phyloP scores from a whole-genome alignment of 495 filamentous ascomycete species.

The Aspergillus steynii region DNA sequence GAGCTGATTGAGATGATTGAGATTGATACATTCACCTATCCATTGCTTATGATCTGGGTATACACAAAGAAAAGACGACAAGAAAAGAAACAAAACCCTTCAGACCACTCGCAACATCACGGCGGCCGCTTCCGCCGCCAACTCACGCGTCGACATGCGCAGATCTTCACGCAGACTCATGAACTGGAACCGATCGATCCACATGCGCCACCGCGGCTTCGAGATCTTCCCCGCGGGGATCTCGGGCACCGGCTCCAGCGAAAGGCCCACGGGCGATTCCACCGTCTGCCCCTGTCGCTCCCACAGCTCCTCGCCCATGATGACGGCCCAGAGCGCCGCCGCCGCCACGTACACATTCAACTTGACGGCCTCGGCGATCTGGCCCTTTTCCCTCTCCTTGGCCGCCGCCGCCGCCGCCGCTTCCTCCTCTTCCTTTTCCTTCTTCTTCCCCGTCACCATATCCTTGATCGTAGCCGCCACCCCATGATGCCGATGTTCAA shows the following conservation, averaged over 20 bases:
- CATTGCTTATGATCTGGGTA: too few relatives aligned
- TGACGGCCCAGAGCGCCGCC: constrained; percentile 19
- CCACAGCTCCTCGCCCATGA: constrained; percentile 32
- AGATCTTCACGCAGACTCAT: constrained; percentile 22
- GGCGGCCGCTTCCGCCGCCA: constrained; percentile 24
- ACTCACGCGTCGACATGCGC: constrained; percentile 14
- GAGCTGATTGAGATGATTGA: too few relatives aligned
- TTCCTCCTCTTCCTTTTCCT: neutral
- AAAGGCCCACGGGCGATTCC: constrained; percentile 7
- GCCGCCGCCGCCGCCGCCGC: neutral
- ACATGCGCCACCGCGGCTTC: constrained; percentile 16
- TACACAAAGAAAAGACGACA: neutral
- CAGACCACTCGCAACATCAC: constrained; percentile 20
- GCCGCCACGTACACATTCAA: constrained; percentile 14
- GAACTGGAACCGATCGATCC: constrained; percentile 18
- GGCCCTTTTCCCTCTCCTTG: neutral
- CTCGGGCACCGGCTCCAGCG: constrained; percentile 8
- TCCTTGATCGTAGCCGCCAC: too few relatives aligned
- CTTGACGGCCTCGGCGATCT: neutral
- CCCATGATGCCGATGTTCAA: too few relatives aligned
- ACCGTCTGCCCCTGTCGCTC: constrained; percentile 17
- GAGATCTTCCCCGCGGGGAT: constrained; percentile 7
- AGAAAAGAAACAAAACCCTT: neutral
- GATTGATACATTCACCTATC: too few relatives aligned
- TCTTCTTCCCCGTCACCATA: neutral